Evolutionary conservation across 2,329 filamentous ascomycete genomes (phyloP).

Genomic region (Allantophomopsis cytisporea): DNA sequence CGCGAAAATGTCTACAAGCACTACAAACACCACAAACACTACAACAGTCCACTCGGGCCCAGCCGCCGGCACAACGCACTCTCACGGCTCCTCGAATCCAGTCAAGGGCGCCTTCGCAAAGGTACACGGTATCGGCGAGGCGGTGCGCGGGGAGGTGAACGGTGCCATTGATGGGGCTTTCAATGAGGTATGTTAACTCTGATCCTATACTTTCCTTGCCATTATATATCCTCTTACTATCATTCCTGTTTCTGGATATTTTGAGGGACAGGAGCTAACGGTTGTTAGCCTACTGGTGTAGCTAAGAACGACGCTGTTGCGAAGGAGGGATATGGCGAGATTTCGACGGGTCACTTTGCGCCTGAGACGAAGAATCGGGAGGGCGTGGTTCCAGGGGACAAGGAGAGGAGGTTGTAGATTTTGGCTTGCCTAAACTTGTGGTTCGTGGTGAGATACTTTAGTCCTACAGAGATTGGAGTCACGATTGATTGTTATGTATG

Average conservation of each 20-base stretch:
- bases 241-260: too few relatives aligned
- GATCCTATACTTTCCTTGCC: background rate
- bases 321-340: constrained; percentile 6
- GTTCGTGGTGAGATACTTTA: background rate
- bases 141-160: constrained; percentile 9
- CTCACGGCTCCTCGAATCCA: too few relatives aligned
- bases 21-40: constrained; percentile 1
- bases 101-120: constrained; percentile 5
- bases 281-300: constrained; percentile 4
- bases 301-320: constrained; percentile 9
- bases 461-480: background rate
- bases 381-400: constrained; percentile 8
- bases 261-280: too few relatives aligned
- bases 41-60: background rate
- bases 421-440: too few relatives aligned
- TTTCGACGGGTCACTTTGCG: constrained; percentile 8
- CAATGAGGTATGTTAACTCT: constrained; percentile 4
- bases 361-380: constrained; percentile 10
- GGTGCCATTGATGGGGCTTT: constrained; percentile 6
- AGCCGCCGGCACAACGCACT: background rate
- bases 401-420: constrained; percentile 2
- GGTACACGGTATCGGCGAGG: constrained; percentile 8
- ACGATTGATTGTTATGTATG: too few relatives aligned
- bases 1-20: too few relatives aligned
- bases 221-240: background rate